Base-by-base conservation (phyloP, 2,329 filamentous ascomycete species). In the Aspergillus sp. region DNA sequence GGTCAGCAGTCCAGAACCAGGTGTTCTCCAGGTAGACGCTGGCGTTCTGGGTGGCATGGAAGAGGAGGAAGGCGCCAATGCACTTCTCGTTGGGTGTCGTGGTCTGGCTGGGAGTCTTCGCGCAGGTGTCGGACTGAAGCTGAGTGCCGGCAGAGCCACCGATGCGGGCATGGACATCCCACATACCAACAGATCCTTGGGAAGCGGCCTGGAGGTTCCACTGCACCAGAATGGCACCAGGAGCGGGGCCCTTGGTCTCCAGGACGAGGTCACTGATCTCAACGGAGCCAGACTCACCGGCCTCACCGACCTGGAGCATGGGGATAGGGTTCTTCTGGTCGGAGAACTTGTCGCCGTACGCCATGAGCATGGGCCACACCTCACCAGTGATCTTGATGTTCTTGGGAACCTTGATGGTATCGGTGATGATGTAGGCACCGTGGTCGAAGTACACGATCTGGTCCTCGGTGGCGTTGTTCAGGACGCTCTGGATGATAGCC, bases 121-220 rank as follows among this genome's bases (percentile, higher is more conserved):
- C 77, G 80, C 93, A 97, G 58, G 83, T 88, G 75, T 91, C 84
- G 17, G 89, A 89, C 78, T 96, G 91, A 15, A 98, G 85, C 65
- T 91, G 79, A 28, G 93, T 96, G 62, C 94, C 94, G 4, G 90
- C 89, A 57, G 89, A 88, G 47, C 95, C 95, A 69, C 92, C 94
- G 69, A 99, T 86, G 72, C 95, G 91, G 79, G 95, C 89, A 81
- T 99, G 95, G n/a, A 93, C 89, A 71, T 99, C 95, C 91, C 93
- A 99, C 78, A 97, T 88, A 63, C 87, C 94, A 19, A 88, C 88
- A 1, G 87, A 85, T 50, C 91, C 92, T 60, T 88, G 84, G 6
- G 71, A 68, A 23, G 73, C 58, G 38, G 87, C 89, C 47, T 86
- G 87, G 45, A 97, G 81, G 78, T 97, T 97, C 90, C 92, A 97